A percentile compares a stretch with the other conserved stretches of the same genome.
phyloP scores from a whole-genome alignment of 257 asterid genomes.

The Fraxinus quadrangulata region DNA sequence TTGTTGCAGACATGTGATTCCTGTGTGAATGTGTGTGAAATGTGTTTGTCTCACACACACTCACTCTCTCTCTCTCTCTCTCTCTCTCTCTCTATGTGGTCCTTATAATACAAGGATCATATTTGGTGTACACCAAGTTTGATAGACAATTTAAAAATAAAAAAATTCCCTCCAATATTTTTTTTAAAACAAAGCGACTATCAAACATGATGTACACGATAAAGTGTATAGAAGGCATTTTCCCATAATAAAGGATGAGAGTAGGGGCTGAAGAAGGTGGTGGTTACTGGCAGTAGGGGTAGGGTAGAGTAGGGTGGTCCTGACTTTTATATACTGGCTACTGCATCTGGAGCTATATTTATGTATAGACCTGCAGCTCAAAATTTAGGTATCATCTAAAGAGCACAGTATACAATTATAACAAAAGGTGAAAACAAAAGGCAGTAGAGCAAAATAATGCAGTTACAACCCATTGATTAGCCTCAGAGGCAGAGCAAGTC shows the following conservation, averaged over 20 bases:
- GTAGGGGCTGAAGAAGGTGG: conserved; percentile 20
- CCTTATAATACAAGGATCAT: conserved; percentile 8
- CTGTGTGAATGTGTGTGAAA: not conserved
- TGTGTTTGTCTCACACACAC: no score
- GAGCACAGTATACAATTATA: not conserved
- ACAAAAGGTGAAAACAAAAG: not conserved
- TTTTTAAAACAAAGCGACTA: no score
- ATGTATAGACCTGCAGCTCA: not conserved
- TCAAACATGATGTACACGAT: no score
- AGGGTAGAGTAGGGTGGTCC: conserved; percentile 36
- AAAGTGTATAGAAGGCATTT: no score
- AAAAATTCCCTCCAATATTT: no score
- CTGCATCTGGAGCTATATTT: not conserved
- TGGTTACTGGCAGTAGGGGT: not conserved
- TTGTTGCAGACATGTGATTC: conserved; percentile 23
- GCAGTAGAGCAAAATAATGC: not conserved
- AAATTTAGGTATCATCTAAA: conserved; percentile 4
- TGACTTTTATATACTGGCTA: not conserved
- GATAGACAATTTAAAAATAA: no score
- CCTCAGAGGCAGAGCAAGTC: not conserved
- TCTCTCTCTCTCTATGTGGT: not conserved
- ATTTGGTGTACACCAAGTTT: no score
- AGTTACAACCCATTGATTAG: conserved; percentile 23
- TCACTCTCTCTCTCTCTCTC: no score
- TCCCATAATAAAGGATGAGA: not conserved